Evolutionary conservation across 1,284 basidiomycete genomes (phyloP), one percentile per base, ranked within the genome.

Genomic region (Calocybe gambosa): DNA sequence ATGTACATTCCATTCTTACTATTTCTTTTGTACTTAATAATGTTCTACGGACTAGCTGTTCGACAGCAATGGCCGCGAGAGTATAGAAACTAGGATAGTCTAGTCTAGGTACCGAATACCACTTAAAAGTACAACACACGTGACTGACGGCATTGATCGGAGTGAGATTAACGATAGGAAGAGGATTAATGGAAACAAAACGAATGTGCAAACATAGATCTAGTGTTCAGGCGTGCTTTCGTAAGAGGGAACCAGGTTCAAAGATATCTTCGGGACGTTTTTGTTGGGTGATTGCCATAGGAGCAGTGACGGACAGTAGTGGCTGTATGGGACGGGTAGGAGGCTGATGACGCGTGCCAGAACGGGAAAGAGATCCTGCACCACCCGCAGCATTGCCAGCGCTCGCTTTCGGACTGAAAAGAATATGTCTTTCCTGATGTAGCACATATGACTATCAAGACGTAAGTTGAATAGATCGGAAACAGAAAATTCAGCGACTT

Each of bases 361-460:
- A 59, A 21, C 77, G 73, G 29, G 72, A 64, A 15, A 78, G 63
- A 16, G 58, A 50, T 19, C 60, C 54, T 28, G 51, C 10, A n/a
- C 57, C 54, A 1, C 60, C 54, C 20, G 69, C 53, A 41, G 62
- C 60, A 39, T 62, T 66, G 33, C 58, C 60, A 25, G 55, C 58
- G 5, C 52, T 45, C 12, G 68, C 60, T 50, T 69, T 70, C 0
- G 71, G 63, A 50, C 70, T 73, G 54, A 81, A 82, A 12, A 89
- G 68, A 15, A 87, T 72, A 48, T 83, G 75, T 42, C 80, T 77
- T 59, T 89, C 88, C 64, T 89, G 86, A 56, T 83, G 74, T 18
- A 89, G 71, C 43, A 89, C 80, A 58, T 88, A 89, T 0, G 87
- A 89, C 85, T 89, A 38, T n/a, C 25, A 40, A 44, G 41, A 26